A percentile compares a stretch with the other conserved stretches of the same genome.
Evolutionary conservation across 106 monocot genomes (phyloP).

Genomic region (Allium cepa): DNA sequence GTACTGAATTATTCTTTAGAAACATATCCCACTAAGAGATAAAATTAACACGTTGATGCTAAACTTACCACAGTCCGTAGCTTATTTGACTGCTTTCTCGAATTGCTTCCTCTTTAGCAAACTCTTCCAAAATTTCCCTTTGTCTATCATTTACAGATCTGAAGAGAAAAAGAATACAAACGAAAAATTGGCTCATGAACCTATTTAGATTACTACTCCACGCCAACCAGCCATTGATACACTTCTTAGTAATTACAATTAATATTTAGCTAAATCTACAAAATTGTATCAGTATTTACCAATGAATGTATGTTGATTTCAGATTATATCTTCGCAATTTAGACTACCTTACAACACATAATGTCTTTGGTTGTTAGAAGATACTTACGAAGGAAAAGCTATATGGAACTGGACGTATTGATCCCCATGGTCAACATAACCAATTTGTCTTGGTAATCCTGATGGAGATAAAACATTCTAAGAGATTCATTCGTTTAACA

Average conservation of each 20-base stretch:
- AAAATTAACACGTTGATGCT: background rate
- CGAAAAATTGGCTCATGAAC: background rate
- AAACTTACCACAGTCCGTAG: constrained; percentile 46
- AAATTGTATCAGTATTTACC: too few species aligned
- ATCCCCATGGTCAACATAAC: constrained; percentile 60
- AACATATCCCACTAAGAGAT: too few species aligned
- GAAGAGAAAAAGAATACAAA: constrained; percentile 8
- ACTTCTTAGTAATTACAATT: too few species aligned
- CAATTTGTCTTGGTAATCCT: constrained; percentile 71
- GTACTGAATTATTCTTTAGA: too few species aligned
- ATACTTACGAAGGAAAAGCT: constrained; percentile 70
- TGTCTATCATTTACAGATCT: constrained; percentile 86
- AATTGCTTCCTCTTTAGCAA: constrained; percentile 70
- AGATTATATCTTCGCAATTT: too few species aligned
- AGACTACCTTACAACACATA: too few species aligned
- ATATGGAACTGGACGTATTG: constrained; percentile 75
- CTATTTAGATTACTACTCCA: too few species aligned
- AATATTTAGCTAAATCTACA: too few species aligned
- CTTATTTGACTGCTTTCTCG: constrained; percentile 36
- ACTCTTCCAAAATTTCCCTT: constrained; percentile 81
- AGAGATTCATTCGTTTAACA: background rate
- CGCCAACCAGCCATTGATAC: too few species aligned
- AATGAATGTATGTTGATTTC: background rate
- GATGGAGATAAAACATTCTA: constrained; percentile 2
- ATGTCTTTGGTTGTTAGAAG: too few species aligned